Percentiles rank a stretch among this genome's conserved stretches.
Conservation (phyloP, 768 basidiomycete species). For the Pulveroboletus sp. region DNA sequence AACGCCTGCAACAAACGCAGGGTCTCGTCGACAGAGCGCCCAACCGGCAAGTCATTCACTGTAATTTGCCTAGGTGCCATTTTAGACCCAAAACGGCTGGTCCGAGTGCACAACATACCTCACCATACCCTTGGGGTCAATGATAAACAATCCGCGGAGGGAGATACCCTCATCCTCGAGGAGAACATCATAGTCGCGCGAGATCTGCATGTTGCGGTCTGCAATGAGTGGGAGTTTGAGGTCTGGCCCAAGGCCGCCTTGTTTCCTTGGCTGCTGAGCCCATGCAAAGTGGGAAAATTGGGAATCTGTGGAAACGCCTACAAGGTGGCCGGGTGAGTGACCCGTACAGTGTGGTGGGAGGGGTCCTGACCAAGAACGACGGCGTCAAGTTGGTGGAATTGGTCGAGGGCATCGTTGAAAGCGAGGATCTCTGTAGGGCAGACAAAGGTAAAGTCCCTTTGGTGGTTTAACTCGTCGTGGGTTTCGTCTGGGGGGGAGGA, state of each 20-base stretch:
- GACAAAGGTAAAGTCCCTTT: constrained; percentile 83
- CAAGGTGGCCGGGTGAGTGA: background rate
- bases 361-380: constrained; percentile 64
- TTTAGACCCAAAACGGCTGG: no score
- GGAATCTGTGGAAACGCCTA: constrained; percentile 86
- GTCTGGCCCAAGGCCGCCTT: constrained; percentile 89
- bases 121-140: constrained; percentile 79
- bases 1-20: constrained; percentile 89
- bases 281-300: constrained; percentile 87
- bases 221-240: constrained; percentile 82
- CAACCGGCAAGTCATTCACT: constrained; percentile 90
- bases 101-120: no score
- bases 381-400: constrained; percentile 72
- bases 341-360: background rate
- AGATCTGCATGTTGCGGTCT: constrained; percentile 75
- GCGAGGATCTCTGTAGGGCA: constrained; percentile 97
- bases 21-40: constrained; percentile 94
- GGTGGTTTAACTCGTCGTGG: background rate
- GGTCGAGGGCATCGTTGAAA: constrained; percentile 83
- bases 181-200: constrained; percentile 84
- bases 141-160: constrained; percentile 83
- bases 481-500: constrained; percentile 8
- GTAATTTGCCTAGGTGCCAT: constrained; percentile 67
- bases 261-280: constrained; percentile 76
- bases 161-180: constrained; percentile 87